Conservation (phyloP, 2,329 filamentous ascomycete species). For the Phyllosticta citriasiana region DNA sequence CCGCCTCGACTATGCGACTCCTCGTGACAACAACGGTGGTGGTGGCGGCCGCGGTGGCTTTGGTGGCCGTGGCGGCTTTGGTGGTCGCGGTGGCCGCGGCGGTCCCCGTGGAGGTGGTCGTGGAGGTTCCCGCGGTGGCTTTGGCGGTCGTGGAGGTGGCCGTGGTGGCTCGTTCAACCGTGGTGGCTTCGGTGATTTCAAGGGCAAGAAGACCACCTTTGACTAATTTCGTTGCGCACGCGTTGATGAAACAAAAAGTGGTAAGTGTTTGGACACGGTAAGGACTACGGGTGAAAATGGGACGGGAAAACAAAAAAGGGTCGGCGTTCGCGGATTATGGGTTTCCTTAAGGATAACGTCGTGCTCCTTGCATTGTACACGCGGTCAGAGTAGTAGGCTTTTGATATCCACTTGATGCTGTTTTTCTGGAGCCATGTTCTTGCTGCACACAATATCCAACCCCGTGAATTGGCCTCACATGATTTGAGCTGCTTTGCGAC, state of each 20-base stretch:
- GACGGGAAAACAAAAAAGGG: not conserved
- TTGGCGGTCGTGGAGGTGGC: constrained; percentile 34
- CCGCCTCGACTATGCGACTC: constrained; percentile 72
- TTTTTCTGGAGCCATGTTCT: not conserved
- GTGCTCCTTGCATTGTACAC: not conserved
- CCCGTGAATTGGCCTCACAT: too few relatives aligned
- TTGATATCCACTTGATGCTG: not conserved
- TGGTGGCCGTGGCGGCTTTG: constrained; percentile 29
- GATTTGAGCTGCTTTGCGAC: too few relatives aligned
- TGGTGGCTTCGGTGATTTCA: constrained; percentile 55
- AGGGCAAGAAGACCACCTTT: constrained; percentile 73
- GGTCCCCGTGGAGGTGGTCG: constrained; percentile 41
- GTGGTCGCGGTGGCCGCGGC: constrained; percentile 41
- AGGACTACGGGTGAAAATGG: not conserved
- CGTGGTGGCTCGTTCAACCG: constrained; percentile 41
- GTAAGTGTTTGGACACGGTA: not conserved
- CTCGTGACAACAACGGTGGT: constrained; percentile 50
- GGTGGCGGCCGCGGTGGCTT: constrained; percentile 35
- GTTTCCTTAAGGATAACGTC: not conserved
- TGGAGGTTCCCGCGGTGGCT: constrained; percentile 25
- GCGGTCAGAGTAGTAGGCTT: not conserved
- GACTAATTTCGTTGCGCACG: not conserved
- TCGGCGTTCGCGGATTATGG: not conserved
- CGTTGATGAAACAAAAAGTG: not conserved
- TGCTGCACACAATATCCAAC: not conserved